A percentile compares a stretch with the other conserved stretches of the same genome.
Conservation (phyloP, 2,329 filamentous ascomycete species). For the Pseudocercospora fuligena region DNA sequence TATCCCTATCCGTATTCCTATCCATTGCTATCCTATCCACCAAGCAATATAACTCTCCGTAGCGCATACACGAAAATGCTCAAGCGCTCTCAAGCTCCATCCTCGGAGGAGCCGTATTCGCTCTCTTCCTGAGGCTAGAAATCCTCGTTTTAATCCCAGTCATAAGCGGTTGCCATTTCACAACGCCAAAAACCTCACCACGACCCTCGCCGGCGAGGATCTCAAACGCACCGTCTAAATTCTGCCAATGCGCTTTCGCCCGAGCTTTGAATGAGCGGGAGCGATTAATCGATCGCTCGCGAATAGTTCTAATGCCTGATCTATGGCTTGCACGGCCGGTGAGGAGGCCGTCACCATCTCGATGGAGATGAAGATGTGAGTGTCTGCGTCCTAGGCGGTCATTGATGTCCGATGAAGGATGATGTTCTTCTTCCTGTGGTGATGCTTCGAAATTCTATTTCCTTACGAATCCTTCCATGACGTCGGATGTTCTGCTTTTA, state of each 20-base stretch:
- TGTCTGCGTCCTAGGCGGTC: neutral
- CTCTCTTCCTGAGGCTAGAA: constrained; percentile 28
- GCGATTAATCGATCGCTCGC: constrained; percentile 20
- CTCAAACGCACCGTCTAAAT: constrained; percentile 27
- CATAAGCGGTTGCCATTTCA: constrained; percentile 26
- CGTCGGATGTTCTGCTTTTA: constrained; percentile 34
- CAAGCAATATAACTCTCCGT: neutral
- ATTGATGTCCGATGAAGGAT: neutral
- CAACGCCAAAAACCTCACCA: constrained; percentile 10
- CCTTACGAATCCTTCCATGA: constrained; percentile 39
- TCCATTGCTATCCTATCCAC: neutral
- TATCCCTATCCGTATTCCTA: neutral
- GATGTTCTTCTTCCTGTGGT: constrained; percentile 13
- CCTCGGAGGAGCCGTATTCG: constrained; percentile 32
- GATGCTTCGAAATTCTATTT: constrained; percentile 35
- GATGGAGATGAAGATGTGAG: neutral
- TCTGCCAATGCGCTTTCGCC: constrained; percentile 14
- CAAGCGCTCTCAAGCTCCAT: constrained; percentile 27
- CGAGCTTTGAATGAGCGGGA: constrained; percentile 16
- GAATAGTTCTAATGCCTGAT: neutral
- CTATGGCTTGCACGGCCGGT: constrained; percentile 2
- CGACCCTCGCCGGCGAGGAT: constrained; percentile 15
- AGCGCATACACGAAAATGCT: neutral
- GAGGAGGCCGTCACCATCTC: neutral
- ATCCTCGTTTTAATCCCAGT: constrained; percentile 30